These are phyloP conservation scores for Morella rubra DNA, from an alignment of 306 rosid species.

Conservation along the genomic window DNA sequence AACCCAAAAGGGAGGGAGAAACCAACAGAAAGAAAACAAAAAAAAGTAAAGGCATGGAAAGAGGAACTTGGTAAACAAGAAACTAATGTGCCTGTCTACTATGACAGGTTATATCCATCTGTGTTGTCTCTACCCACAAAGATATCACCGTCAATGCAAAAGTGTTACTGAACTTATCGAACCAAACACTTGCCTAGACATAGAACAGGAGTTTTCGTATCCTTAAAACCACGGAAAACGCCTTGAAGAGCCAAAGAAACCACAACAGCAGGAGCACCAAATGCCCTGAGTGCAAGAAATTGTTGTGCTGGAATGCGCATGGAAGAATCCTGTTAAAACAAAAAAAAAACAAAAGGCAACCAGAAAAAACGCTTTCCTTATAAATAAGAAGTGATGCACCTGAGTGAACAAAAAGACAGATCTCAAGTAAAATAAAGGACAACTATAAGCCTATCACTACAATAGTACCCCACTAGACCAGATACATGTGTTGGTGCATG, in stretches of 20 bases:
- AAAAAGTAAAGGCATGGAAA: conserved; percentile 21
- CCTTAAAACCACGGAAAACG: conserved; percentile 95
- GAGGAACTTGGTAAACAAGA: conserved; percentile 18
- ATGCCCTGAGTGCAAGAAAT: conserved; percentile 75
- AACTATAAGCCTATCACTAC: neutral
- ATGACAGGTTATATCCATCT: neutral
- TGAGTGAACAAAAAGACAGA: conserved; percentile 1
- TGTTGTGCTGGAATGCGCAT: conserved; percentile 53
- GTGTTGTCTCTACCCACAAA: neutral
- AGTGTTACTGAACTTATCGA: neutral
- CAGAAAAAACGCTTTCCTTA: neutral
- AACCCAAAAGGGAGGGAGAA: conserved; percentile 17
- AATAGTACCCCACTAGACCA: neutral
- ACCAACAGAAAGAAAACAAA: conserved; percentile 19
- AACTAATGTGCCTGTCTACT: neutral
- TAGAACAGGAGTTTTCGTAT: conserved; percentile 83
- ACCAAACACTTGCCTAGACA: conserved; percentile 73
- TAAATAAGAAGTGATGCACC: conserved; percentile 3
- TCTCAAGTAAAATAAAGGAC: conserved; percentile 1
- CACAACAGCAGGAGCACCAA: conserved; percentile 99
- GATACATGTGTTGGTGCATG: too few relatives aligned
- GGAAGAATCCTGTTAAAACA: conserved; percentile 61
- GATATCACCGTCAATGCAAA: neutral
- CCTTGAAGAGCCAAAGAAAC: conserved; percentile 97
- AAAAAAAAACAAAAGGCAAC: neutral